Evolutionary conservation across 2,329 filamentous ascomycete genomes (phyloP).

Genomic region (Neocucurbitaria cava): DNA sequence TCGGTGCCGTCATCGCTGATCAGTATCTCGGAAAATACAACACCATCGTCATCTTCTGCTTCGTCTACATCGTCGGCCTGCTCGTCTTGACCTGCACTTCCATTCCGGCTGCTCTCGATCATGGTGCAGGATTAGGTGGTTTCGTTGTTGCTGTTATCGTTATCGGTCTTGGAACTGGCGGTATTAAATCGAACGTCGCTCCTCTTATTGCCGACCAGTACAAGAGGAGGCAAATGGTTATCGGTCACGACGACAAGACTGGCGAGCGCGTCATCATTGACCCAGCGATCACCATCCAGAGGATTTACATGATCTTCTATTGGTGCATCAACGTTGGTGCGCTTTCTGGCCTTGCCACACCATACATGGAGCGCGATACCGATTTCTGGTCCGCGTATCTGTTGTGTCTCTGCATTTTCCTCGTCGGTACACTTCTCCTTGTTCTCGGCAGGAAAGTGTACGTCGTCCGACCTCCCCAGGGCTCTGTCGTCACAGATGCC

Average conservation of each 20-base stretch:
- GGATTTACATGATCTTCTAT: constrained; percentile 71
- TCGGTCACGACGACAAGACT: constrained; percentile 51
- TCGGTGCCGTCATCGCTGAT: constrained; percentile 66
- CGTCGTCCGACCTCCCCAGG: constrained; percentile 48
- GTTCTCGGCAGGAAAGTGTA: constrained; percentile 48
- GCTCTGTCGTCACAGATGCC: constrained; percentile 47
- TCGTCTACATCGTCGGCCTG: constrained; percentile 70
- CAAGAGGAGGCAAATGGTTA: constrained; percentile 50
- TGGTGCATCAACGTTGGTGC: constrained; percentile 75
- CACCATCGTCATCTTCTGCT: constrained; percentile 72
- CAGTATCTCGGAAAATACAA: constrained; percentile 74
- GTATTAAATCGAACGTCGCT: constrained; percentile 81
- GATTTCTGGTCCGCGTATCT: constrained; percentile 75
- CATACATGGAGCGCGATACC: constrained; percentile 72
- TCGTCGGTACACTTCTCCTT: constrained; percentile 65
- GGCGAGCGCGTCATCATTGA: constrained; percentile 57
- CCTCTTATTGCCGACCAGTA: constrained; percentile 60
- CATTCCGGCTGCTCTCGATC: constrained; percentile 68
- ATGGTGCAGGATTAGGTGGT: constrained; percentile 66
- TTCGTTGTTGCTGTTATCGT: constrained; percentile 69
- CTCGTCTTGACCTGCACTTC: constrained; percentile 71
- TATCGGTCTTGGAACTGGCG: constrained; percentile 76
- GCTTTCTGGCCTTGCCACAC: constrained; percentile 71
- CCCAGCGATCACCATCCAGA: constrained; percentile 55
- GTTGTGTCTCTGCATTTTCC: constrained; percentile 70